These are phyloP conservation scores for Podila epigama DNA, from an alignment of 192 early-diverging fungal species.

Conservation along the genomic window DNA sequence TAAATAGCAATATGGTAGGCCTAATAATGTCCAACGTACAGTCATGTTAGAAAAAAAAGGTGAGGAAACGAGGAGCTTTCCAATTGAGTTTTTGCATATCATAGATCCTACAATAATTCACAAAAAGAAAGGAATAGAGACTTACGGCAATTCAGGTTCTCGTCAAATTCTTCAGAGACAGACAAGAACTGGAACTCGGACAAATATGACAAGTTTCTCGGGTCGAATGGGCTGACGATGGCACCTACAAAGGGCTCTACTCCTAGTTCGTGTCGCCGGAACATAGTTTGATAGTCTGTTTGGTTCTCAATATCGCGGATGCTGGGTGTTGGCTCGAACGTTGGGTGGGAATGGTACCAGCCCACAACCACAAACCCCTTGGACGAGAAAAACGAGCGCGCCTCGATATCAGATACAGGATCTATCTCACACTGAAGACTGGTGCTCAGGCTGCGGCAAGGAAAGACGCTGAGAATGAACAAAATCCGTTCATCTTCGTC, in stretches of 20 bases:
- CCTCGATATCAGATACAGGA: conserved; percentile 83
- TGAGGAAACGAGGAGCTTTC: background rate
- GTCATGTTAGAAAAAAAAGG: conserved; percentile 37
- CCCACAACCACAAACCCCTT: conserved; percentile 77
- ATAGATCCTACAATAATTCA: too few relatives aligned
- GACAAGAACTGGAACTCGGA: conserved; percentile 68
- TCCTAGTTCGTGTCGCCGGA: conserved; percentile 70
- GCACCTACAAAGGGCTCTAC: conserved; percentile 90
- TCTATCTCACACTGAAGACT: conserved; percentile 95
- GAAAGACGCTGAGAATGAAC: conserved; percentile 73
- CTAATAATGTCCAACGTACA: too few relatives aligned
- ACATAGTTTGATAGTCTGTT: conserved; percentile 78
- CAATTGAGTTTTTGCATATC: background rate
- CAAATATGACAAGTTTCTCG: conserved; percentile 55
- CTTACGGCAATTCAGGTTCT: conserved; percentile 61
- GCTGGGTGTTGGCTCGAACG: conserved; percentile 88
- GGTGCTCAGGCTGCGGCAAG: conserved; percentile 83
- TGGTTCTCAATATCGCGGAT: conserved; percentile 93
- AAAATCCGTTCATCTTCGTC: conserved; percentile 56
- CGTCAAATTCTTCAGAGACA: conserved; percentile 63
- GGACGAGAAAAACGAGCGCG: conserved; percentile 74
- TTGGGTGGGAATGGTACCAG: conserved; percentile 98
- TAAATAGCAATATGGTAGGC: conserved; percentile 62
- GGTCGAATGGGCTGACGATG: conserved; percentile 86
- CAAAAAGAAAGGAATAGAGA: background rate